Conservation (phyloP, 75 land plant species). For the Adiantum capillusveneris region DNA sequence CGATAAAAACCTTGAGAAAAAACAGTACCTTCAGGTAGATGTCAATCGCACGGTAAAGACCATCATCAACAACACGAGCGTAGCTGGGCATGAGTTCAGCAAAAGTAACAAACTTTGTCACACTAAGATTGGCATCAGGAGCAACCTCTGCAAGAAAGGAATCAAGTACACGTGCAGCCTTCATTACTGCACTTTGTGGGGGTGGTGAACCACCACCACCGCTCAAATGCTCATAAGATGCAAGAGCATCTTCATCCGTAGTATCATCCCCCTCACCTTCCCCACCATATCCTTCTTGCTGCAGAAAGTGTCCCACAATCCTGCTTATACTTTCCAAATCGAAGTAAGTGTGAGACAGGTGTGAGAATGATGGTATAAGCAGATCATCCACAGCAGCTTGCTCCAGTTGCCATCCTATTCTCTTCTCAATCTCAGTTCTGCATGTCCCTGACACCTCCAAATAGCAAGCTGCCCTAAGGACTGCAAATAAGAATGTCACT, state of each 20-base stretch:
- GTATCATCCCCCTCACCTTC: background rate
- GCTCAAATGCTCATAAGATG: slow-evolving; percentile 41
- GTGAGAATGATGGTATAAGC: slow-evolving; percentile 64
- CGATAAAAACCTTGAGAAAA: no score
- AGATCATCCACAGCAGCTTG: slow-evolving; percentile 88
- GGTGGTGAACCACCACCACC: slow-evolving; percentile 17
- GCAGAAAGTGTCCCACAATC: slow-evolving; percentile 53
- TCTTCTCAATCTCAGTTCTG: slow-evolving; percentile 79
- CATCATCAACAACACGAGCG: slow-evolving; percentile 73
- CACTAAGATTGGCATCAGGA: slow-evolving; percentile 62
- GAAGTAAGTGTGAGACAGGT: slow-evolving; percentile 42
- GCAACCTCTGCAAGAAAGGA: slow-evolving; percentile 89
- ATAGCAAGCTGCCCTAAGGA: slow-evolving; percentile 69
- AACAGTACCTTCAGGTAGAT: slow-evolving; percentile 80
- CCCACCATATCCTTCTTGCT: slow-evolving; percentile 24
- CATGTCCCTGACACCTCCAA: slow-evolving; percentile 88
- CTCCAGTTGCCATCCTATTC: slow-evolving; percentile 68
- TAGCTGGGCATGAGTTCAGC: slow-evolving; percentile 79
- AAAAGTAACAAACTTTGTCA: slow-evolving; percentile 52
- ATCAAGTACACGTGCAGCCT: slow-evolving; percentile 75
- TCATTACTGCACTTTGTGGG: slow-evolving; percentile 49
- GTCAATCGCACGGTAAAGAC: slow-evolving; percentile 89
- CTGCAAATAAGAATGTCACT: slow-evolving; percentile 72
- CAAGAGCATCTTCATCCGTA: background rate
- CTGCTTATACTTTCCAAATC: slow-evolving; percentile 82